Percentiles rank a stretch among this genome's conserved stretches.
These are phyloP conservation scores for Aspergillus brunneoviolaceus DNA, from an alignment of 2,329 filamentous ascomycete genomes.

Conservation along the genomic window DNA sequence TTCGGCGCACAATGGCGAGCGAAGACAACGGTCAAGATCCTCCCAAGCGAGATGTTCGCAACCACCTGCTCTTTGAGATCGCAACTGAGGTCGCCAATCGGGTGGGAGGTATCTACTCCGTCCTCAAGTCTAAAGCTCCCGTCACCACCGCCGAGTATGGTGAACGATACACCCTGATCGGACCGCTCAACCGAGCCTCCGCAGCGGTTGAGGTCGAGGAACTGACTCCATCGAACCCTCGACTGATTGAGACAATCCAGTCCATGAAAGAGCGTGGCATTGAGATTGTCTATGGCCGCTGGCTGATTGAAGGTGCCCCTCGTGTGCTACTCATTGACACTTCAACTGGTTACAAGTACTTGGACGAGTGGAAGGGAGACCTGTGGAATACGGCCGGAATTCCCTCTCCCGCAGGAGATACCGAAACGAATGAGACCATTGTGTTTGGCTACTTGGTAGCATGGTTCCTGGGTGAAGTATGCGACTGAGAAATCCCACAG, in stretches of 20 bases:
- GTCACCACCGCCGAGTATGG: constrained; percentile 99
- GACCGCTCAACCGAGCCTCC: constrained; percentile 86
- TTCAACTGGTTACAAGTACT: constrained; percentile 82
- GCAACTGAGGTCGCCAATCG: constrained; percentile 97
- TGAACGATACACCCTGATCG: constrained; percentile 91
- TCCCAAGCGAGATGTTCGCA: constrained; percentile 72
- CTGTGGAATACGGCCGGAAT: constrained; percentile 92
- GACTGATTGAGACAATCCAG: constrained; percentile 77
- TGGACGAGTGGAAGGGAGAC: constrained; percentile 97
- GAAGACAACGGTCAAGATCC: constrained; percentile 60
- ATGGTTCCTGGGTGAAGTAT: constrained; percentile 96
- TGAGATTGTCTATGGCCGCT: constrained; percentile 86
- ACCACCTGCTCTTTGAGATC: constrained; percentile 94
- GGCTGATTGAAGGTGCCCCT: constrained; percentile 95
- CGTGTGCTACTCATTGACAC: constrained; percentile 93
- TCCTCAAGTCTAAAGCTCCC: constrained; percentile 97
- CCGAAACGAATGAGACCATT: constrained; percentile 96
- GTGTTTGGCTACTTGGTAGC: constrained; percentile 96
- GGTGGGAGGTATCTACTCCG: constrained; percentile 98
- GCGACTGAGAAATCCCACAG: constrained; percentile 23
- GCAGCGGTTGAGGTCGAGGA: constrained; percentile 98
- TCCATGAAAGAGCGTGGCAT: constrained; percentile 93
- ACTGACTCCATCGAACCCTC: constrained; percentile 77
- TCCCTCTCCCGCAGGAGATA: constrained; percentile 85
- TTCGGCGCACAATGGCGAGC: constrained; percentile 12